A percentile compares a stretch with the other conserved stretches of the same genome.
Evolutionary conservation across 352 stramenopile genomes (phyloP).

Genomic region (Globisporangium uncinulatum): DNA sequence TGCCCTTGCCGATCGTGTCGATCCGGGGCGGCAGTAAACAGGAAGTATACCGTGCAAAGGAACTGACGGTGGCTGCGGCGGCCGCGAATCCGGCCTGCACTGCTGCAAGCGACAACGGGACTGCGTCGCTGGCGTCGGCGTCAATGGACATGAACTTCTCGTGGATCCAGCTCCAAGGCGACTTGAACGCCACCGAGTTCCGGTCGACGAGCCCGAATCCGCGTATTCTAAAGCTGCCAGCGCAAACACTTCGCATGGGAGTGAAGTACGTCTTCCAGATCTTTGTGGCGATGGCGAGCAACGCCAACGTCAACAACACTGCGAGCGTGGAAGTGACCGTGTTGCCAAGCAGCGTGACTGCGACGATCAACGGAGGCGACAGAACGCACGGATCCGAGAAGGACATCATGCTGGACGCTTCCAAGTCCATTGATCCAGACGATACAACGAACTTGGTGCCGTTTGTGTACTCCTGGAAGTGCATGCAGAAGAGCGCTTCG

Average conservation of each 20-base stretch:
- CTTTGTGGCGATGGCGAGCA: slow-evolving; percentile 41
- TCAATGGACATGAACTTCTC: slow-evolving; percentile 45
- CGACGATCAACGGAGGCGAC: slow-evolving; percentile 37
- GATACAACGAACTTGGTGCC: slow-evolving; percentile 27
- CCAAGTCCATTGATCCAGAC: slow-evolving; percentile 43
- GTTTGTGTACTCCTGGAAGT: slow-evolving; percentile 41
- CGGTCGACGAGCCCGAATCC: slow-evolving; percentile 52
- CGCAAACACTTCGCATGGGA: slow-evolving; percentile 40
- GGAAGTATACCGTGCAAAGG: slow-evolving; percentile 28
- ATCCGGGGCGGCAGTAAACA: slow-evolving; percentile 43
- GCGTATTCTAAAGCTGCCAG: slow-evolving; percentile 40
- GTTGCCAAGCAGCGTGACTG: slow-evolving; percentile 28
- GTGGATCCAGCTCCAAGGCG: slow-evolving; percentile 43
- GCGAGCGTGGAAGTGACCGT: slow-evolving; percentile 43
- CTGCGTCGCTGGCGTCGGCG: slow-evolving; percentile 3
- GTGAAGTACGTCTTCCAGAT: slow-evolving; percentile 60
- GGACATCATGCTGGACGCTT: slow-evolving; percentile 40
- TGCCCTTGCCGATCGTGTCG: slow-evolving; percentile 48
- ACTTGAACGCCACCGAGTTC: slow-evolving; percentile 31
- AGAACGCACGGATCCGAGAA: slow-evolving; percentile 48
- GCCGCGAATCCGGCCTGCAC: slow-evolving; percentile 39
- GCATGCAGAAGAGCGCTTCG: slow-evolving; percentile 16
- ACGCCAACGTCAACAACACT: slow-evolving; percentile 37
- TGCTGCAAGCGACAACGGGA: slow-evolving; percentile 4
- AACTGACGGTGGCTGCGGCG: slow-evolving; percentile 34